phyloP scores from a whole-genome alignment of 768 basidiomycete genomes.

The Termitomyces sp. region DNA sequence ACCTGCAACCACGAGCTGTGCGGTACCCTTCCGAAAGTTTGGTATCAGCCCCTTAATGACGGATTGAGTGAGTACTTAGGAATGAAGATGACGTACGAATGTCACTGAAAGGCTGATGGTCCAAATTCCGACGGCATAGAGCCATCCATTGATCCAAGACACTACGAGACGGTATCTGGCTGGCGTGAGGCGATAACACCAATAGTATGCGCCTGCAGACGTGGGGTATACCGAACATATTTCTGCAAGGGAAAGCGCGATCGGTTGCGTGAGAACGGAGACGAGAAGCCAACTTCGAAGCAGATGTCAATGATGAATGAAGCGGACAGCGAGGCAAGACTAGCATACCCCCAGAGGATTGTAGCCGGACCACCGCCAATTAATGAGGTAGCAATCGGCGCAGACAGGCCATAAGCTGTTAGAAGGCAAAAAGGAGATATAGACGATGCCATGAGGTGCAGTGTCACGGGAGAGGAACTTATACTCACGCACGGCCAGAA shows the following conservation, averaged over 20 bases:
- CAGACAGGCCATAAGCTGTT: slow-evolving; percentile 52
- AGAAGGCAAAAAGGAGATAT: not conserved
- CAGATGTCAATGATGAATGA: not conserved
- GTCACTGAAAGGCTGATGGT: slow-evolving; percentile 64
- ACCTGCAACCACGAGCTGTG: slow-evolving; percentile 59
- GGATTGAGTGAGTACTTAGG: not conserved
- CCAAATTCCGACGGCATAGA: slow-evolving; percentile 68
- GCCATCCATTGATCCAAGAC: slow-evolving; percentile 70
- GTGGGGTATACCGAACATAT: slow-evolving; percentile 61
- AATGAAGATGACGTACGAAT: slow-evolving; percentile 38
- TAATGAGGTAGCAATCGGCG: slow-evolving; percentile 55
- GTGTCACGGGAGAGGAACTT: not conserved
- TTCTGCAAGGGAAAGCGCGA: slow-evolving; percentile 55
- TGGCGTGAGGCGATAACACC: slow-evolving; percentile 60
- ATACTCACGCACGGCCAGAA: slow-evolving; percentile 59
- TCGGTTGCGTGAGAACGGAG: slow-evolving; percentile 41
- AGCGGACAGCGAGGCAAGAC: not conserved
- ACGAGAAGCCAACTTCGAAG: slow-evolving; percentile 48
- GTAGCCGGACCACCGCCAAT: slow-evolving; percentile 53
- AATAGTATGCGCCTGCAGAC: slow-evolving; percentile 62
- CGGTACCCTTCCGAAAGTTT: slow-evolving; percentile 9
- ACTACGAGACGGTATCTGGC: slow-evolving; percentile 47
- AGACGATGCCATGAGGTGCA: not conserved
- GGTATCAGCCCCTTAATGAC: no score
- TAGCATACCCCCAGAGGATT: slow-evolving; percentile 56